Conservation (phyloP, 352 stramenopile genomes). For the Pythium rhizo-oryzae region DNA sequence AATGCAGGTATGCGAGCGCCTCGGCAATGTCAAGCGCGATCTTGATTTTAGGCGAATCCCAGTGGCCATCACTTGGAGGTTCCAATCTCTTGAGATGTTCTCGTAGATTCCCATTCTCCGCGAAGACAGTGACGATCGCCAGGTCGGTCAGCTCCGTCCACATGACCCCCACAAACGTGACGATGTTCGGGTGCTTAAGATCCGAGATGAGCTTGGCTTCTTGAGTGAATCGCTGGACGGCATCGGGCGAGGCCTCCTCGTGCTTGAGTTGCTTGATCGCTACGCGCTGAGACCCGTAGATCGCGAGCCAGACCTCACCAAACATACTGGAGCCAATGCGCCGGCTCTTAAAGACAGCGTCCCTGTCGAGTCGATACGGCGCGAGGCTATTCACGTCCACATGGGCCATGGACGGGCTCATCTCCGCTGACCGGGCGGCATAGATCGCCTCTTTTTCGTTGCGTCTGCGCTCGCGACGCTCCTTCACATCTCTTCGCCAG, state of each 20-base stretch:
- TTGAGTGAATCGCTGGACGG: constrained; percentile 15
- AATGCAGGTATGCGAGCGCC: constrained; percentile 29
- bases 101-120: constrained; percentile 27
- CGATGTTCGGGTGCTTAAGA: constrained; percentile 17
- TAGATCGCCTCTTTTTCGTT: constrained; percentile 13
- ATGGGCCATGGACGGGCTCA: background rate
- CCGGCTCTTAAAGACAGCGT: constrained; percentile 16
- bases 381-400: constrained; percentile 8
- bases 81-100: background rate
- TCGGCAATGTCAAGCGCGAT: constrained; percentile 26
- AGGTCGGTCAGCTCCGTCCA: constrained; percentile 33
- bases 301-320: constrained; percentile 31
- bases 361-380: constrained; percentile 3
- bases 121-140: constrained; percentile 29
- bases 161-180: constrained; percentile 31
- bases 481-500: background rate
- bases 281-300: constrained; percentile 14
- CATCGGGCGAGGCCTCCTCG: background rate
- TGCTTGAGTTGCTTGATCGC: constrained; percentile 18
- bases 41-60: constrained; percentile 2
- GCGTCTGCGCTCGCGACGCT: background rate
- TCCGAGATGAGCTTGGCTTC: constrained; percentile 24
- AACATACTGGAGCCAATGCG: background rate
- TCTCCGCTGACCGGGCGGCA: background rate
- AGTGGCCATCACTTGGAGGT: constrained; percentile 1